phyloP scores from a whole-genome alignment of 768 basidiomycete genomes.

The Inosperma sp. region DNA sequence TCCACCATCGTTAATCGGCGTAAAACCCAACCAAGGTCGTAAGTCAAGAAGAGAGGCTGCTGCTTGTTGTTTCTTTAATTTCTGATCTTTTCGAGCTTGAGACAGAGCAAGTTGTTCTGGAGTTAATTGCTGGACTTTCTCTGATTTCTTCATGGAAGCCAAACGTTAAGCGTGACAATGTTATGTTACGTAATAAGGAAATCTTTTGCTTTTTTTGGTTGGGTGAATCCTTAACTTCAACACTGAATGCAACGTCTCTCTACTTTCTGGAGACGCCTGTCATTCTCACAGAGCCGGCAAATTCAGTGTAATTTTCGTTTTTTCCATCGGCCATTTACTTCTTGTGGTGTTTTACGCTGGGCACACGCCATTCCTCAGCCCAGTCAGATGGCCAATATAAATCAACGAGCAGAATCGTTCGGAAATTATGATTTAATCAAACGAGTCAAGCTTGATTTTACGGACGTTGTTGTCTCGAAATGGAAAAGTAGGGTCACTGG shows the following conservation, averaged over 20 bases:
- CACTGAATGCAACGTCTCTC: slow-evolving; percentile 35
- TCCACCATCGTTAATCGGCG: slow-evolving; percentile 18
- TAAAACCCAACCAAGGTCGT: slow-evolving; percentile 40
- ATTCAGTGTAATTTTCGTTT: slow-evolving; percentile 12
- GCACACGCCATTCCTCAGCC: slow-evolving; percentile 11
- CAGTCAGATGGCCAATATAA: slow-evolving; percentile 24
- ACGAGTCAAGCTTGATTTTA: slow-evolving; percentile 69
- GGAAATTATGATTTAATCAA: slow-evolving; percentile 85
- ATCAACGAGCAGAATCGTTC: slow-evolving; percentile 36
- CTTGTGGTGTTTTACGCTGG: slow-evolving; percentile 26
- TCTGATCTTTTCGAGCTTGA: slow-evolving; percentile 45
- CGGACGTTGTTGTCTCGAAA: slow-evolving; percentile 78
- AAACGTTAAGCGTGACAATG: too few species aligned
- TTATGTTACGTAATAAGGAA: too few species aligned
- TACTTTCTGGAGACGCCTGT: slow-evolving; percentile 21
- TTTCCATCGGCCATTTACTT: slow-evolving; percentile 19
- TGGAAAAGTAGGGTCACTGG: slow-evolving; percentile 87
- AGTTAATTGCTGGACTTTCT: slow-evolving; percentile 34
- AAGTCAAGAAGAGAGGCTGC: slow-evolving; percentile 24
- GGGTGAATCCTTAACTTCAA: too few species aligned
- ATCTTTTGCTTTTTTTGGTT: too few species aligned
- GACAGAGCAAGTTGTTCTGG: slow-evolving; percentile 54
- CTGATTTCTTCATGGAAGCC: too few species aligned
- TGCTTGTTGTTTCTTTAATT: slow-evolving; percentile 29
- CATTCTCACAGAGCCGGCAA: slow-evolving; percentile 16